Evolutionary conservation across 2,329 filamentous ascomycete genomes (phyloP), one percentile per base, ranked within the genome.

Genomic region (Clarireedia paspali): DNA sequence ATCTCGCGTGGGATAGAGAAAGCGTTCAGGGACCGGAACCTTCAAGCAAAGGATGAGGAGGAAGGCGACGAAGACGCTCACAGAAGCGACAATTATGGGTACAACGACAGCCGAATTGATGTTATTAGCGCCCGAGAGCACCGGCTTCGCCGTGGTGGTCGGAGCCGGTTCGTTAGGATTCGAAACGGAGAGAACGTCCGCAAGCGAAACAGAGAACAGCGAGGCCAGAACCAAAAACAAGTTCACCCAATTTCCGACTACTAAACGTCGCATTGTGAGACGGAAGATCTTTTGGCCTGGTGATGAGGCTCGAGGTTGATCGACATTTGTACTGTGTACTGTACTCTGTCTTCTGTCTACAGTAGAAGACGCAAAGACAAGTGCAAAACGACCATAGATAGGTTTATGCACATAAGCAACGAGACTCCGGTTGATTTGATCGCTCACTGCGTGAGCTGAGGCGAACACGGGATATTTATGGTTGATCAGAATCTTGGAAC

Each of bases 381-480:
- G 48, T 44, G 44, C 34, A 40, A 27, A 51, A 27, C 36, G 7
- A 36, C 30, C 30, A 34, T 34, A 34, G 9, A 9, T 34, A 34
- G 30, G 30, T 34, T 34, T 34, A 34, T 34, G 30, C 30, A 34
- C 30, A 34, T 34, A 34, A 34, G 30, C 30, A 34, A 12, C 30
- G 30, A 34, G 30, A 34, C 30, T 34, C 12, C 30, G 30, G 30
- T 34, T 34, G 27, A 30, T 30, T 30, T 9, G 27, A 34, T 26
- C 34, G 45, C 9, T 51, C 49, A 34, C 26, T 14, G 39, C 5
- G 26, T 26, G 30, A 9, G 30, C 30, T 34, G 47, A 36, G 47
- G 44, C 50, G 51, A 40, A 49, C 23, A 49, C 23, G 24, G 34
- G 39, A 54, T 48, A 40, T 49, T 53, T 54, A 49, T 54, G 51